Evolutionary conservation across 1,284 basidiomycete genomes (phyloP).

Genomic region (Trichosporon asahii): DNA sequence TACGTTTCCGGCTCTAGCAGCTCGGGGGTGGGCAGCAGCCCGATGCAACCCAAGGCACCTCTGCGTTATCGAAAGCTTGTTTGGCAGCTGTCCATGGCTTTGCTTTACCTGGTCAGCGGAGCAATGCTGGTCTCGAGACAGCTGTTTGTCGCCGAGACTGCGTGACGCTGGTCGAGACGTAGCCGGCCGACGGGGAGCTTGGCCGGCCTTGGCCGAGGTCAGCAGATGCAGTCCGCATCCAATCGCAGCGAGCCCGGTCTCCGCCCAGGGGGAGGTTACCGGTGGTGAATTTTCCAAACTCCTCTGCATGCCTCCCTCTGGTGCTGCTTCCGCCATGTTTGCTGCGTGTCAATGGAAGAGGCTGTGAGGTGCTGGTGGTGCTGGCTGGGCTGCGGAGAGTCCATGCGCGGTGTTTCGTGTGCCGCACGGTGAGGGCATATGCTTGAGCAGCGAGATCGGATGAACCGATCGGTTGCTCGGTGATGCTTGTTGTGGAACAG

Average conservation of each 20-base stretch:
- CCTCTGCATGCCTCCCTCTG: not conserved
- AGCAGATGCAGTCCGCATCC: not conserved
- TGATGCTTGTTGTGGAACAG: not conserved
- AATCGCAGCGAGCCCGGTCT: not conserved
- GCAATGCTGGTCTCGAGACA: not conserved
- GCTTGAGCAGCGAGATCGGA: not conserved
- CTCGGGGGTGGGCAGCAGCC: not conserved
- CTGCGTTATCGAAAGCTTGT: not conserved
- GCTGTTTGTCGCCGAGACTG: not conserved
- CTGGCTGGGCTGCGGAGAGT: not conserved
- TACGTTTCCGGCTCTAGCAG: not conserved
- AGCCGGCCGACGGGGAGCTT: not conserved
- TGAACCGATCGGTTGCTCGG: not conserved
- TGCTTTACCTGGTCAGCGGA: not conserved
- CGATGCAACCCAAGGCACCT: constrained; percentile 1
- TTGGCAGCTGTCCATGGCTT: not conserved
- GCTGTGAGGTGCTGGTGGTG: not conserved
- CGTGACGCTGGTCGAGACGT: not conserved
- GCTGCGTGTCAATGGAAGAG: not conserved
- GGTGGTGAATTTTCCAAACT: constrained; percentile 1
- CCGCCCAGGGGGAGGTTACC: not conserved
- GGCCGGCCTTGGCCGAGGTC: not conserved
- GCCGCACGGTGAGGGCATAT: not conserved
- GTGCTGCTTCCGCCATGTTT: not conserved
- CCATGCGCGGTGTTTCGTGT: not conserved